Base-by-base conservation (phyloP, 345 rosid species). In the Gossypium sturtianum region DNA sequence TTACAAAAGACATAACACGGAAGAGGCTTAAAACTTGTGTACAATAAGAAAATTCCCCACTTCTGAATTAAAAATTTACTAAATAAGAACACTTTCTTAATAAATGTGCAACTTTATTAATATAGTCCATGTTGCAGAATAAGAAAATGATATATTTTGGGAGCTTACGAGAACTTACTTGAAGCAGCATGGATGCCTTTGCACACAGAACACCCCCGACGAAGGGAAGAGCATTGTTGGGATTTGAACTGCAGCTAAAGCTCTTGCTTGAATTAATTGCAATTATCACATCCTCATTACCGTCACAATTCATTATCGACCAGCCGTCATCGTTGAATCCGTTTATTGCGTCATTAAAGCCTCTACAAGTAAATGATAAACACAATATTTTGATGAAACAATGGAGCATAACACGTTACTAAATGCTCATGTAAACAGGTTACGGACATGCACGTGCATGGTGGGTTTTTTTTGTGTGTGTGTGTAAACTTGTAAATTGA, bases 171-270 rank as follows among this genome's bases (percentile, higher is more conserved):
- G 5, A 66, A 77, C 84, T 85, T 81, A 93, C 99, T 85, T 90
- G 98, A 75, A 96, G 91, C 47, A 93, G 89, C 99, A 96, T 93
- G n/a, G 99, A 96, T 56, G 98, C 98, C 81, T 93, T 96, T n/a
- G 98, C 99, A 82, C 99, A 96, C 23, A 96, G 91, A 54, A 93
- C 87, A 3, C 99, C 99, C 70, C 99, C 99, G 49, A 96, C 80
- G 67, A 86, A 83, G 2, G 97, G 76, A 45, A 91, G 80, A 29
- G 98, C 80, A 80, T 82, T 84, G 74, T 88, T 83, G 70, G 86
- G 80, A 77, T 79, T 84, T 6, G 87, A 74, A 23, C 81, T 11
- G 47, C 82, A 70, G 59, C 68, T 83, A 79, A 91, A 82, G 79
- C 81, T 87, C 82, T 90, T 96, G 9, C 93, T 87, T 19, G 93